Evolutionary conservation across 345 rosid genomes (phyloP).

Genomic region (Murraya koenigii): DNA sequence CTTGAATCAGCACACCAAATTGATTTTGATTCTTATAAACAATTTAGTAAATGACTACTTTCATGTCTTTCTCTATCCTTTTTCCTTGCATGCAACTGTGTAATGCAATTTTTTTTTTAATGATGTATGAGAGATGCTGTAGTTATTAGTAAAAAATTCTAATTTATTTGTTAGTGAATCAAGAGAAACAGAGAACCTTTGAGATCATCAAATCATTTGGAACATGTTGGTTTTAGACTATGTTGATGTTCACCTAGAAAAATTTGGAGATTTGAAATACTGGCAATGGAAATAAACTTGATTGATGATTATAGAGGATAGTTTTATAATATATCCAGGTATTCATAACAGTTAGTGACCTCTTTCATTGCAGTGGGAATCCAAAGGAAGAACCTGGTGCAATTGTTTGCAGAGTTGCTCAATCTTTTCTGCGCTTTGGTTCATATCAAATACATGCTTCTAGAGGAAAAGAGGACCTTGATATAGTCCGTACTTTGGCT

Average conservation of each 20-base stretch:
- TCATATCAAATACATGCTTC: constrained; percentile 90
- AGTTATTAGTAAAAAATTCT: background rate
- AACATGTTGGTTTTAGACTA: background rate
- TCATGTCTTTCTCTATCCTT: background rate
- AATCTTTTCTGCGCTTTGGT: constrained; percentile 85
- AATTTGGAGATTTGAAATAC: background rate
- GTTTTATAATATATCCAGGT: background rate
- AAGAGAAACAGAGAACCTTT: background rate
- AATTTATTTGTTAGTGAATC: background rate
- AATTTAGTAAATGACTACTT: too few species aligned
- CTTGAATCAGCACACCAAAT: too few species aligned
- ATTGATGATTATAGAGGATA: background rate
- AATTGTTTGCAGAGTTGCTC: constrained; percentile 89
- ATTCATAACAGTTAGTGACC: constrained; percentile 2
- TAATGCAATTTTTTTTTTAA: background rate
- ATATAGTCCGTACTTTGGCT: constrained; percentile 70
- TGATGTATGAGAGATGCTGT: background rate
- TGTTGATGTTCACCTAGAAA: background rate
- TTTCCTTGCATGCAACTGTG: background rate
- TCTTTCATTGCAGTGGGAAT: constrained; percentile 69
- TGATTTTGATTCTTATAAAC: too few species aligned
- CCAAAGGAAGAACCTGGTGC: constrained; percentile 98
- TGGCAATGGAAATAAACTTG: background rate
- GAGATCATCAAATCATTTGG: background rate
- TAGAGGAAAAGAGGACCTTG: constrained; percentile 87